Conservation (phyloP, 2,329 filamentous ascomycete species). For the Apiospora aurea region DNA sequence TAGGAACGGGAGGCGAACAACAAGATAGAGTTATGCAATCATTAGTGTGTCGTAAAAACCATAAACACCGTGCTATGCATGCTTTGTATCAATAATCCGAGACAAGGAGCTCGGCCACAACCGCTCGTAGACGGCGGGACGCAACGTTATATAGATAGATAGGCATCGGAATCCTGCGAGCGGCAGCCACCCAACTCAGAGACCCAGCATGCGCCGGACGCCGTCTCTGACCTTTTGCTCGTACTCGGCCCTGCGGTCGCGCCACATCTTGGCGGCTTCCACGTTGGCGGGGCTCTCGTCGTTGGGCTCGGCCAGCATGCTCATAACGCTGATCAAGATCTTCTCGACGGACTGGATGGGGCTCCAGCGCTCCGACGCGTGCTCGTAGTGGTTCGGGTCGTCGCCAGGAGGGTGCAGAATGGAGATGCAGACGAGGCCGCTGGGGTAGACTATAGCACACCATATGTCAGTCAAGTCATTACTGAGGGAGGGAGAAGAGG, state of each 20-base stretch:
- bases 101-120: background rate
- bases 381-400: constrained; percentile 98
- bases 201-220: constrained; percentile 78
- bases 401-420: constrained; percentile 98
- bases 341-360: constrained; percentile 98
- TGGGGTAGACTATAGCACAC: constrained; percentile 75
- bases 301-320: constrained; percentile 96
- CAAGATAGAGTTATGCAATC: background rate
- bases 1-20: background rate
- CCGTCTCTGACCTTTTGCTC: constrained; percentile 85
- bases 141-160: background rate
- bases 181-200: constrained; percentile 53
- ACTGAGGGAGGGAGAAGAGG: constrained; percentile 15
- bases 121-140: background rate
- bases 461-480: background rate
- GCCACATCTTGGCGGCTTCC: constrained; percentile 96
- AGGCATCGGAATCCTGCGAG: background rate
- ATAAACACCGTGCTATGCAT: constrained; percentile 22
- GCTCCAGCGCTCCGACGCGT: constrained; percentile 93
- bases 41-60: constrained; percentile 12
- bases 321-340: constrained; percentile 96
- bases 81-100: background rate
- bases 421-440: constrained; percentile 95
- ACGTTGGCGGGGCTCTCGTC: constrained; percentile 97
- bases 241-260: constrained; percentile 83